These are phyloP conservation scores for Acidiella bohemica DNA, from an alignment of 495 filamentous ascomycete species.

Conservation along the genomic window DNA sequence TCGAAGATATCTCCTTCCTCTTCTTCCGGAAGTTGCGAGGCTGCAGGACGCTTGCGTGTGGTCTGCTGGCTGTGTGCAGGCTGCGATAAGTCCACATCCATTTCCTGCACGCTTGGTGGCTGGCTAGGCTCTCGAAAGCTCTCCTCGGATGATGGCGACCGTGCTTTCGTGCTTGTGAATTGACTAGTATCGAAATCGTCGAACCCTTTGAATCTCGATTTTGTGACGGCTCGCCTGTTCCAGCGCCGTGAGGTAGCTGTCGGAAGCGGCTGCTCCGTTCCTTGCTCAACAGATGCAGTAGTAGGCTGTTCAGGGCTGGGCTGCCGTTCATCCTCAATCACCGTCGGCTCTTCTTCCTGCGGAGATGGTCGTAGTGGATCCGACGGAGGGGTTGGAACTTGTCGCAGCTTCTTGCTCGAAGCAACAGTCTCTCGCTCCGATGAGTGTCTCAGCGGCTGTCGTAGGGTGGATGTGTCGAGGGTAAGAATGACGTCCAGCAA, in stretches of 20 bases:
- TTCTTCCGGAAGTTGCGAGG: slow-evolving; percentile 1
- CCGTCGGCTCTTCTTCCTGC: background rate
- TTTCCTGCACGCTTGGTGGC: slow-evolving; percentile 12
- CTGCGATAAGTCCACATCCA: slow-evolving; percentile 15
- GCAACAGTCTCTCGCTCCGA: too few species aligned
- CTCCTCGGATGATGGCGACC: slow-evolving; percentile 4
- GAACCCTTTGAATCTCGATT: slow-evolving; percentile 60
- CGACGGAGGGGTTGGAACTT: too few species aligned
- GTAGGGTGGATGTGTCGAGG: slow-evolving; percentile 56
- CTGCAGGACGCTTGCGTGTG: slow-evolving; percentile 9
- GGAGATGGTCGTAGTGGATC: background rate
- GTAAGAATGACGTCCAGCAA: slow-evolving; percentile 82
- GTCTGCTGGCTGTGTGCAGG: slow-evolving; percentile 2
- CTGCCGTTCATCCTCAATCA: too few species aligned
- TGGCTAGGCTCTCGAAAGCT: slow-evolving; percentile 7
- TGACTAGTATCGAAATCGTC: slow-evolving; percentile 40
- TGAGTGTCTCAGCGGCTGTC: slow-evolving; percentile 47
- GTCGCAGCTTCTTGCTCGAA: too few species aligned
- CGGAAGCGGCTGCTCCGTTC: slow-evolving; percentile 2
- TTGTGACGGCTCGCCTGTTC: slow-evolving; percentile 32
- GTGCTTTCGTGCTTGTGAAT: slow-evolving; percentile 17
- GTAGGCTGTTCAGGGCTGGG: too few species aligned
- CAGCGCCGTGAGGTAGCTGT: background rate
- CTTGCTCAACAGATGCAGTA: background rate
- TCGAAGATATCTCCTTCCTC: slow-evolving; percentile 5